phyloP scores from a whole-genome alignment of 2,329 filamentous ascomycete species.

The Stachybotrys chlorohalonatus region DNA sequence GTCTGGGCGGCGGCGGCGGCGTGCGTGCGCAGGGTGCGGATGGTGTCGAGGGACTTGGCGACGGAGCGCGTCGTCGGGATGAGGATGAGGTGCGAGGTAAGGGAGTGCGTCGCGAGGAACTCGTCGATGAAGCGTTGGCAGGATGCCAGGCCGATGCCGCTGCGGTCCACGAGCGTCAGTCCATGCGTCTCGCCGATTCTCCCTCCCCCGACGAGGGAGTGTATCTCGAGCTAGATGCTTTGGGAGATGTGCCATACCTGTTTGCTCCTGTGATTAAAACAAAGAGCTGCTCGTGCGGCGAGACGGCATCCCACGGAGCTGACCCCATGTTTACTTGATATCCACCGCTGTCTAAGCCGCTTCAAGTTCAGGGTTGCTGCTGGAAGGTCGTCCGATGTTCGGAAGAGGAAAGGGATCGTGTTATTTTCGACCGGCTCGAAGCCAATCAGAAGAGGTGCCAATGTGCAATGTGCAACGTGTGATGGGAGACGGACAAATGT shows the following conservation, averaged over 20 bases:
- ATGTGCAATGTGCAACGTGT: too few species aligned
- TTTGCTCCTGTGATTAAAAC: conserved; percentile 80
- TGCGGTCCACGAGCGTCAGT: conserved; percentile 24
- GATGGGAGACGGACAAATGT: too few species aligned
- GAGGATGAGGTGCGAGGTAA: conserved; percentile 62
- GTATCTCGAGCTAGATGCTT: neutral
- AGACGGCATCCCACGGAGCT: conserved; percentile 26
- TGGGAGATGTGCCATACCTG: conserved; percentile 42
- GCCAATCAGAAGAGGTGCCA: too few species aligned
- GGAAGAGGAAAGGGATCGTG: too few species aligned
- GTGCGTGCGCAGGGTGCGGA: conserved; percentile 54
- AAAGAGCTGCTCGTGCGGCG: conserved; percentile 39
- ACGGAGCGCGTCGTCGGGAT: conserved; percentile 75
- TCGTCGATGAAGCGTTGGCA: conserved; percentile 83
- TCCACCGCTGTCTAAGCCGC: neutral
- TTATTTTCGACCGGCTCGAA: too few species aligned
- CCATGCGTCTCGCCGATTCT: neutral
- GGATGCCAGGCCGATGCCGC: conserved; percentile 79
- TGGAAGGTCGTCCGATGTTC: too few species aligned
- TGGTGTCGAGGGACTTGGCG: conserved; percentile 66
- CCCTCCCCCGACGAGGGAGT: too few species aligned
- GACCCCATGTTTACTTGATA: conserved; percentile 3
- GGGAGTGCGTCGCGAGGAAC: conserved; percentile 63
- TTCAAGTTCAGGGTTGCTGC: too few species aligned
- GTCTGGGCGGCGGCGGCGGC: conserved; percentile 31